Percentiles rank a stretch among this genome's conserved stretches.
Conservation (phyloP, 768 basidiomycete genomes). For the Pulveroboletus sp. region DNA sequence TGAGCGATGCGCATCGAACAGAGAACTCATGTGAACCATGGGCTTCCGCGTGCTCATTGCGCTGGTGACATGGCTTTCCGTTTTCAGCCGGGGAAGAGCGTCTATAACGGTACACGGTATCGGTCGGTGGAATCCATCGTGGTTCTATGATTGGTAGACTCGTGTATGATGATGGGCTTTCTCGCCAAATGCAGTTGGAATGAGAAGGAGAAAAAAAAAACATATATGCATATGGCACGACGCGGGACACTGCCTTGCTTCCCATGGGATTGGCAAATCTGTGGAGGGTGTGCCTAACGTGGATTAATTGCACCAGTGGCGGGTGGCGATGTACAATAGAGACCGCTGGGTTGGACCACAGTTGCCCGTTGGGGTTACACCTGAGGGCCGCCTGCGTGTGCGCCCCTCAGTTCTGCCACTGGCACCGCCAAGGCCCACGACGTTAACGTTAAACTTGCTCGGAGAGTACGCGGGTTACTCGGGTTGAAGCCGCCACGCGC, state of each 20-base stretch:
- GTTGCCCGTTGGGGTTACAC: background rate
- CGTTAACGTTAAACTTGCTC: slow-evolving; percentile 10
- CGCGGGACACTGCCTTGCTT: slow-evolving; percentile 20
- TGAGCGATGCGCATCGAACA: slow-evolving; percentile 17
- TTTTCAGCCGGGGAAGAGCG: slow-evolving; percentile 73
- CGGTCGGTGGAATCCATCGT: slow-evolving; percentile 53
- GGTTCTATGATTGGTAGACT: slow-evolving; percentile 42
- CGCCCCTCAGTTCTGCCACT: slow-evolving; percentile 1
- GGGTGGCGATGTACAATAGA: slow-evolving; percentile 33
- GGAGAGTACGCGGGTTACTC: background rate
- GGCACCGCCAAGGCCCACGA: slow-evolving; percentile 8
- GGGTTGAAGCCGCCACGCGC: background rate
- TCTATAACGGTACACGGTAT: slow-evolving; percentile 79
- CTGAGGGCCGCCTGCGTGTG: slow-evolving; percentile 23
- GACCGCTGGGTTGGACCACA: slow-evolving; percentile 9
- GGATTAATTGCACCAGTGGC: slow-evolving; percentile 28
- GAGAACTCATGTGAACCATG: no score
- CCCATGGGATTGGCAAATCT: background rate
- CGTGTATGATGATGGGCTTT: background rate
- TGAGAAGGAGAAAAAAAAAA: background rate
- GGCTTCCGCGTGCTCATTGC: no score
- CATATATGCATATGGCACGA: slow-evolving; percentile 11
- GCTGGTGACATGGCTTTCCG: background rate
- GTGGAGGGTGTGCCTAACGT: background rate
- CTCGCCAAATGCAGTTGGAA: slow-evolving; percentile 7